phyloP scores from a whole-genome alignment of 805 yeast genomes.

The Candida lessepsii region DNA sequence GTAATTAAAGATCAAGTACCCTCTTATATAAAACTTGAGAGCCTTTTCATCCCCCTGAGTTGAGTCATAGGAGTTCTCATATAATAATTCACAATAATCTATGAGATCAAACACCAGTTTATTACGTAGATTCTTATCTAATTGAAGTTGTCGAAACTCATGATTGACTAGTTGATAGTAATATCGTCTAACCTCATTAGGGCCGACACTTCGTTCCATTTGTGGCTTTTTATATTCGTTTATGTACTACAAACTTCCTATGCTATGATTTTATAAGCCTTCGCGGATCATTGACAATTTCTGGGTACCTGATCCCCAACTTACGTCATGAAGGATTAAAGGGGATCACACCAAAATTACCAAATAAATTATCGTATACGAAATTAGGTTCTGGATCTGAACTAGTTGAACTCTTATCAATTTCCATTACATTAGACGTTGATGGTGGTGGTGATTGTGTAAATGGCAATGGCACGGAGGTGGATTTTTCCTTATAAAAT shows the following conservation, averaged over 20 bases:
- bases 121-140: slow-evolving; percentile 25
- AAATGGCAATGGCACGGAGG: not conserved
- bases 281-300: slow-evolving; percentile 1
- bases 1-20: slow-evolving; percentile 42
- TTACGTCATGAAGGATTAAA: slow-evolving; percentile 32
- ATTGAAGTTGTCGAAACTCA: slow-evolving; percentile 38
- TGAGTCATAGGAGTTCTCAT: slow-evolving; percentile 27
- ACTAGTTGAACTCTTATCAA: slow-evolving; percentile 6
- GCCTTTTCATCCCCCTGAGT: slow-evolving; percentile 17
- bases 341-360: slow-evolving; percentile 40
- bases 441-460: slow-evolving; percentile 3
- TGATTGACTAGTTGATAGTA: slow-evolving; percentile 28
- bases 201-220: slow-evolving; percentile 9
- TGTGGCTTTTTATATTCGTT: not conserved
- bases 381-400: slow-evolving; percentile 12
- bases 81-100: slow-evolving; percentile 38
- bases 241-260: not conserved
- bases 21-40: slow-evolving; percentile 29
- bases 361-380: slow-evolving; percentile 32
- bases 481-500: slow-evolving; percentile 7
- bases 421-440: slow-evolving; percentile 1
- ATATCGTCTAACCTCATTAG: slow-evolving; percentile 18
- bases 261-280: slow-evolving; percentile 5
- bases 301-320: not conserved
- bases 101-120: slow-evolving; percentile 42